Base-by-base conservation (phyloP, 345 rosid species). In the Brassica rapa region DNA sequence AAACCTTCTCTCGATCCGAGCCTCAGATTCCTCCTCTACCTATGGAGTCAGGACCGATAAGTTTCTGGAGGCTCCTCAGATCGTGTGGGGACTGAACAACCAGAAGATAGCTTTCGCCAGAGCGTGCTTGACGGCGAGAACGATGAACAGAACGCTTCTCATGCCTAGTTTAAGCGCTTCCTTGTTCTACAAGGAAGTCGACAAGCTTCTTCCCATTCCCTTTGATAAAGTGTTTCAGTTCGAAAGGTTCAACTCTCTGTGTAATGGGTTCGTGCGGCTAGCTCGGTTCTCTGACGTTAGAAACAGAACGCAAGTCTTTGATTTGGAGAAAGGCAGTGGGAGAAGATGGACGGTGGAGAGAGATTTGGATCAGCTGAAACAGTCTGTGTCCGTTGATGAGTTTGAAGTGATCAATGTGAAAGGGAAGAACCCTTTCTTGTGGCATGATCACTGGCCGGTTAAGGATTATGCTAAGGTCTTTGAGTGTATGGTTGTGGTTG, bases 401-500 rank as follows among this genome's bases (percentile, higher is more conserved):
- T 74, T 85, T 61, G 96, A 95, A 83, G 89, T 87, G 37, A 84
- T 93, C 62, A 88, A 89, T 43, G 73, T 95, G 19, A 83, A 78
- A 1, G 96, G 94, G 25, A 95, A 95, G 81, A 95, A 93, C 71
- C 96, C 99, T 0, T 95, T 95, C 82, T 70, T 95, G 80, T 95
- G 99, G 99, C 98, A 95, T 14, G 99, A 95, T 81, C 99, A 95
- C 77, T 95, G 99, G 99, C 91, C 98, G 0, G 91, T 93, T 15
- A 83, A 82, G 80, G 97, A 95, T 71, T 95, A 95, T 72, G 99
- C 96, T 4, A 90, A 79, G 81, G 83, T 91, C 56, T 88, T 95
- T 77, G 98, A 93, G 76, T 93, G 99, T 73, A 86, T 95, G 75
- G 90, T 80, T 53, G 86, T 95, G 62, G 89, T 91, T 0, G 89